Base-by-base conservation (phyloP, 2,329 filamentous ascomycete genomes). In the Gremmenia infestans region DNA sequence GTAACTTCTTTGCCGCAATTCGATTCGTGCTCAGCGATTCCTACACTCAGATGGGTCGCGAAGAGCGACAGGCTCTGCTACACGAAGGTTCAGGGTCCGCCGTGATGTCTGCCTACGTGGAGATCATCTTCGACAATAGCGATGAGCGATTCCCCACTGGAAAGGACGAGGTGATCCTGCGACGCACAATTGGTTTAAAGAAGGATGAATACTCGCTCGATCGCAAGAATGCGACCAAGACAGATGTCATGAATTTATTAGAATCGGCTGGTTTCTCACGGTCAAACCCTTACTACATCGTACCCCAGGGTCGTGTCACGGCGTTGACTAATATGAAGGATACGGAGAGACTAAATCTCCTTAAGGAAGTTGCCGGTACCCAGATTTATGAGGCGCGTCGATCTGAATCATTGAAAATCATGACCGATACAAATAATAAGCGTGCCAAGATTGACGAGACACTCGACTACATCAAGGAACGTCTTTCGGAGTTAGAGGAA, bases 311-410 rank as follows among this genome's bases (percentile, higher is more conserved):
- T 53, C 91, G 94, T 69, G 92, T 99, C 58, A 97, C 94, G 0
- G 87, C 91, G 23, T 79, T 99, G 68, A 99, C 94, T 46, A 99
- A 97, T 71, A 99, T 99, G 94, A 97, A 97, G 73, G 94, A 99
- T 71, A 85, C 86, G 1, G 92, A 97, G 71, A 84, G 94, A 52
- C 75, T 99, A 60, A 92, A 88, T 63, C 77, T 99, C 57, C 76
- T 99, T 59, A 99, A 99, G 73, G 94, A 97, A 70, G 94, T 99
- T n/a, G 94, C 94, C 0, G 94, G 94, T 60, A 99, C 94, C 7
- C 91, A 97, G 67, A 91, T 97, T 46, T 99, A 99, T 73, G 94
- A 99, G 73, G 88, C 90, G 52, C 87, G 93, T 55, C 85, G 95
- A 59, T 82, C 90, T 28, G 93, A 99, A 72, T 96, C 91, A 47